Conservation (phyloP, 768 basidiomycete species). For the Serendipita sp. region DNA sequence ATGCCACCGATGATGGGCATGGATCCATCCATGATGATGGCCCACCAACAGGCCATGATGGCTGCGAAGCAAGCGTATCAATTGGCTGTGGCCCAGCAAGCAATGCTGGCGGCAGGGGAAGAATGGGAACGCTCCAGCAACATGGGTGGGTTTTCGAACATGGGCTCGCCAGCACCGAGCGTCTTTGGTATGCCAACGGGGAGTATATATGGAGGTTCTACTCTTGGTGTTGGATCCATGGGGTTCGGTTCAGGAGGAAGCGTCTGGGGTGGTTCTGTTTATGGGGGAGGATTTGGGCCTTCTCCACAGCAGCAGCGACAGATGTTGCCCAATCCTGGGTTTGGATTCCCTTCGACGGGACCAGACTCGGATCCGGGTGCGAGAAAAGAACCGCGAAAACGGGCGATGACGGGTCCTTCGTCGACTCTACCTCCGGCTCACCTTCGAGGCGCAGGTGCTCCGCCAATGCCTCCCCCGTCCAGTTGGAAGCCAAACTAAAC, state of each 20-base stretch:
- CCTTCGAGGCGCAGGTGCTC: not conserved
- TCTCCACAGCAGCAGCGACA: constrained; percentile 10
- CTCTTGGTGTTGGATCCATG: constrained; percentile 22
- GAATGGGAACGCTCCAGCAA: constrained; percentile 78
- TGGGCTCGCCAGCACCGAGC: constrained; percentile 10
- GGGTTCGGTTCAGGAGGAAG: constrained; percentile 27
- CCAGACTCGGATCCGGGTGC: constrained; percentile 10
- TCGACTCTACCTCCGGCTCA: constrained; percentile 9
- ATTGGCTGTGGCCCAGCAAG: constrained; percentile 80
- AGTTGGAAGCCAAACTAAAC: constrained; percentile 10
- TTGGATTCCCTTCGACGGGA: constrained; percentile 14
- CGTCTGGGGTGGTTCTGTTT: constrained; percentile 45
- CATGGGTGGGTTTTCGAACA: constrained; percentile 28
- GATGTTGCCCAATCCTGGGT: not conserved
- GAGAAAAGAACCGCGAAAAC: constrained; percentile 16
- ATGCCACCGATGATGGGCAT: constrained; percentile 13
- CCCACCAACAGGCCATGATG: constrained; percentile 81
- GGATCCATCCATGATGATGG: constrained; percentile 47
- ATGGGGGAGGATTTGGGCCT: constrained; percentile 50
- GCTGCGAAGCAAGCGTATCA: constrained; percentile 81
- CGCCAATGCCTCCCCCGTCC: constrained; percentile 10
- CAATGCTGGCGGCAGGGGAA: constrained; percentile 74
- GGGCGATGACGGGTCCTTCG: constrained; percentile 23
- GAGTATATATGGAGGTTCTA: constrained; percentile 24
- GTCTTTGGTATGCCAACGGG: constrained; percentile 27